Conservation (phyloP, 2,329 filamentous ascomycete species). For the Aspergillus caelatus region DNA sequence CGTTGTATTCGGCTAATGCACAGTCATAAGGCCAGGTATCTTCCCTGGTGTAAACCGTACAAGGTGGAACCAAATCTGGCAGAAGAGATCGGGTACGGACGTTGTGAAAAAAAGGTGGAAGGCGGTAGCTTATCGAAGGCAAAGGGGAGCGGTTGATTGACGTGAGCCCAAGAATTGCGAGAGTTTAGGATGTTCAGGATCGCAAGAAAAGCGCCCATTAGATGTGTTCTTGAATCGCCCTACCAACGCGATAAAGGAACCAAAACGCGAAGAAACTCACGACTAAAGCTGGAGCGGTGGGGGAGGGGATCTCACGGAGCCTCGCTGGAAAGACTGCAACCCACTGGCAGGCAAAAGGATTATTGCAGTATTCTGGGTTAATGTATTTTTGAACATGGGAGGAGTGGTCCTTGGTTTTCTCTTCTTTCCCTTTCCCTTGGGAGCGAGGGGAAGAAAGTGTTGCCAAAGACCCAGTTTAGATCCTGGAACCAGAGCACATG, state of each 20-base stretch:
- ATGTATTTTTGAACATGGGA: no score
- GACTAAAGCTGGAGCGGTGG: not conserved
- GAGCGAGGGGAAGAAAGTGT: not conserved
- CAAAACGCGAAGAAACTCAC: constrained; percentile 9
- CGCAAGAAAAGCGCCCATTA: not conserved
- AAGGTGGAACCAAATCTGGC: constrained; percentile 5
- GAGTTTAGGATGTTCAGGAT: not conserved
- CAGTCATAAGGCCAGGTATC: constrained; percentile 25
- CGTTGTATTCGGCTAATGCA: constrained; percentile 21
- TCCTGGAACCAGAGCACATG: not conserved
- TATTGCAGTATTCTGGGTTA: not conserved
- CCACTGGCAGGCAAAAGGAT: not conserved
- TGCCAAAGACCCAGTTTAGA: not conserved
- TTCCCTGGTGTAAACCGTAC: constrained; percentile 21
- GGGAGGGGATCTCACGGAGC: not conserved
- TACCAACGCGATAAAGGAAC: constrained; percentile 7
- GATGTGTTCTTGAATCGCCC: constrained; percentile 2
- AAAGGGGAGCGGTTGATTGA: not conserved
- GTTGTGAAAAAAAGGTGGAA: not conserved
- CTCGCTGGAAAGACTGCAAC: not conserved
- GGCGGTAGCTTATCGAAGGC: not conserved
- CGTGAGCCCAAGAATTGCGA: not conserved
- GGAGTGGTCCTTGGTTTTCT: not conserved
- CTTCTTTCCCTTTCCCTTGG: not conserved
- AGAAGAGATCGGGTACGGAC: not conserved